Evolutionary conservation across 78 protist species (phyloP).

Genomic region (Dictyostelium discoideum): dicty_2.7 NC_007090.3:4243501-4244000

Average conservation of each 20-base stretch:
- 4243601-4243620: background rate
- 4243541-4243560: background rate
- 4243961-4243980: background rate
- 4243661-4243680: background rate
- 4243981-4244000: background rate
- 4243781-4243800: background rate
- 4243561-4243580: background rate
- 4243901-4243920: background rate
- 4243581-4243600: background rate
- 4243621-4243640: background rate
- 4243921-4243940: too few relatives aligned
- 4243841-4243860: background rate
- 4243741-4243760: background rate
- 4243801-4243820: background rate
- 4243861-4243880: background rate
- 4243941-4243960: background rate
- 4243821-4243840: slow-evolving; percentile 6
- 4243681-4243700: background rate
- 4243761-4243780: background rate
- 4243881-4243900: background rate
- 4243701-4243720: background rate
- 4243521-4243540: background rate
- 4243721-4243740: background rate
- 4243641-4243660: background rate
- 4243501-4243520: background rate